phyloP scores from a whole-genome alignment of 108 stramenopile genomes.

The Aureococcus anophagefferens region DNA sequence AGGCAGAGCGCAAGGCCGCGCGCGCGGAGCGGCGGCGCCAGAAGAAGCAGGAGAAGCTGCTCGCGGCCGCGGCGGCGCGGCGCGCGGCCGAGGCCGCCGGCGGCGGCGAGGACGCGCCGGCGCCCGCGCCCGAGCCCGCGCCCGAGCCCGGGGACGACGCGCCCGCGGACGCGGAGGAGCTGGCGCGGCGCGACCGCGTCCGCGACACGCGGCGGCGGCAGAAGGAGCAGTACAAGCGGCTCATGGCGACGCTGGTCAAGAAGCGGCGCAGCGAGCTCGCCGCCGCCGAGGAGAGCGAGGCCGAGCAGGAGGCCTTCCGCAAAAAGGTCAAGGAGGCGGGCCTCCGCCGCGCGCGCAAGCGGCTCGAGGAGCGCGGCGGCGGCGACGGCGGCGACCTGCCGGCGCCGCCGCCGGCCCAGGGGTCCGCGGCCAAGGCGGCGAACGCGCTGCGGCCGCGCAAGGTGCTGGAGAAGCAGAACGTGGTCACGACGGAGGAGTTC shows the following conservation, averaged over 20 bases:
- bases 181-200: background rate
- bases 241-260: background rate
- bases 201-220: background rate
- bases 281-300: background rate
- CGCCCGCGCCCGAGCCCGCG: background rate
- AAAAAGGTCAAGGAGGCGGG: background rate
- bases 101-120: too few species aligned
- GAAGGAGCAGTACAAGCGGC: slow-evolving; percentile 11
- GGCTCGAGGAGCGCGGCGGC: too few species aligned
- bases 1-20: background rate
- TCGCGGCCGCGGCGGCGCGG: background rate
- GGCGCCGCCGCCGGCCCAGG: too few species aligned
- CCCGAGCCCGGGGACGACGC: background rate
- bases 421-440: too few species aligned
- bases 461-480: background rate
- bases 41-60: background rate
- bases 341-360: too few species aligned
- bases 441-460: background rate
- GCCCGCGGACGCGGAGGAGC: background rate
- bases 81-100: background rate
- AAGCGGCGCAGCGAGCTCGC: background rate
- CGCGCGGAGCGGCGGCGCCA: background rate
- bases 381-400: too few species aligned
- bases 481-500: background rate
- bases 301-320: background rate